These are phyloP conservation scores for Epichloe typhina DNA, from an alignment of 2,329 filamentous ascomycete species.

Conservation along the genomic window DNA sequence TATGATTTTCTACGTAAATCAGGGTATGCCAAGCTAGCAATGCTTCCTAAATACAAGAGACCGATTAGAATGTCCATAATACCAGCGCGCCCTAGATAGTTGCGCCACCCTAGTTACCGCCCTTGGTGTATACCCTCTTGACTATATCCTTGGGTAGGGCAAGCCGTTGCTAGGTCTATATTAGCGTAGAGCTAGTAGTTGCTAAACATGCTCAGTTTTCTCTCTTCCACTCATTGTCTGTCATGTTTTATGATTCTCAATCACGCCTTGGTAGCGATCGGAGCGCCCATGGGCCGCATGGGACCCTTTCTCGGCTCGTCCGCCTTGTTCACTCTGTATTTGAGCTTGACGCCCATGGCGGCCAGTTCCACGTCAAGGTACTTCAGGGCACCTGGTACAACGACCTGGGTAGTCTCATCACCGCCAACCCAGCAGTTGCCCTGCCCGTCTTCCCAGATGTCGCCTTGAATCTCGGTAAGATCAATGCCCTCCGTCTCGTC, in stretches of 20 bases:
- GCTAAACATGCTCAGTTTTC: not conserved
- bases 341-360: constrained; percentile 92
- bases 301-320: constrained; percentile 48
- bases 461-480: constrained; percentile 44
- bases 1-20: not conserved
- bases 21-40: not conserved
- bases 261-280: constrained; percentile 6
- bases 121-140: too few relatives aligned
- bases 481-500: constrained; percentile 45
- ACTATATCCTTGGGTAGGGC: too few relatives aligned
- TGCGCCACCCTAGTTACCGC: too few relatives aligned
- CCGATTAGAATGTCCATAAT: not conserved
- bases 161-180: too few relatives aligned
- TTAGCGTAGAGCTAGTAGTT: too few relatives aligned
- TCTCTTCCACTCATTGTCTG: not conserved
- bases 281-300: constrained; percentile 26
- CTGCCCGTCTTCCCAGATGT: constrained; percentile 87
- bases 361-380: constrained; percentile 91
- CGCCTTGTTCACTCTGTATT: constrained; percentile 55
- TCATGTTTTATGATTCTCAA: not conserved
- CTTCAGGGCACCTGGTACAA: constrained; percentile 82
- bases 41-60: not conserved
- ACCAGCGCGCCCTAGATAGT: not conserved
- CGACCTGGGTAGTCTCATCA: constrained; percentile 80
- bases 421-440: constrained; percentile 78